Evolutionary conservation across 805 yeast genomes (phyloP).

Genomic region (Schwanniomyces occidentalis): DNA sequence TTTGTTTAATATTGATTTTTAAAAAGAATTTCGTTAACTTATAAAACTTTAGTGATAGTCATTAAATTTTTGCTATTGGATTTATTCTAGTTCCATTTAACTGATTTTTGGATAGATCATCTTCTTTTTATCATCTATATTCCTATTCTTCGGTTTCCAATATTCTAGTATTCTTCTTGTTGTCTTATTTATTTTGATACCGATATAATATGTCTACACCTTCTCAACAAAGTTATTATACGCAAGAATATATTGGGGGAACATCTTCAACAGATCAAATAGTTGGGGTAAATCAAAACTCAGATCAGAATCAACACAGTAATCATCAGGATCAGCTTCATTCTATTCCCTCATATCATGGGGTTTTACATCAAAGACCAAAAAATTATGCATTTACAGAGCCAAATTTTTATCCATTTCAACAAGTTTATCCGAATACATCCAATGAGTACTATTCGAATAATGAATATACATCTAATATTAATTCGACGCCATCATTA

Average conservation of each 20-base stretch:
- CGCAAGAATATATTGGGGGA: conserved; percentile 7
- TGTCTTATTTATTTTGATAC: neutral
- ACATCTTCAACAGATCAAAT: conserved; percentile 8
- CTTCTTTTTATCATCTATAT: too few relatives aligned
- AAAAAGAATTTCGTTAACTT: too few relatives aligned
- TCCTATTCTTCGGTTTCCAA: too few relatives aligned
- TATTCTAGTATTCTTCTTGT: neutral
- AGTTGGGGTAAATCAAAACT: conserved; percentile 1
- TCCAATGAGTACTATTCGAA: conserved; percentile 6
- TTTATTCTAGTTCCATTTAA: too few relatives aligned
- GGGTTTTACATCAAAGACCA: conserved; percentile 2
- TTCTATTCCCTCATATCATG: conserved; percentile 3
- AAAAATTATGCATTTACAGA: conserved; percentile 8
- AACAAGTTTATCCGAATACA: conserved; percentile 5
- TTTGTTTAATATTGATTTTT: too few relatives aligned
- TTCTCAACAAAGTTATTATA: conserved; percentile 7
- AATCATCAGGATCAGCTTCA: conserved; percentile 3
- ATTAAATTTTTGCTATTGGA: too few relatives aligned
- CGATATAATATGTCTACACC: conserved; percentile 11
- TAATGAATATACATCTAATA: conserved; percentile 4
- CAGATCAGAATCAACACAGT: conserved; percentile 1
- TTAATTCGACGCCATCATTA: conserved; percentile 5
- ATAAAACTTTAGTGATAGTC: too few relatives aligned
- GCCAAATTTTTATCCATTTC: conserved; percentile 6
- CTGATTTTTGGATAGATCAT: too few relatives aligned